Base-by-base conservation (phyloP, 169 alveolate genomes). In the Babesia bigemina region DNA sequence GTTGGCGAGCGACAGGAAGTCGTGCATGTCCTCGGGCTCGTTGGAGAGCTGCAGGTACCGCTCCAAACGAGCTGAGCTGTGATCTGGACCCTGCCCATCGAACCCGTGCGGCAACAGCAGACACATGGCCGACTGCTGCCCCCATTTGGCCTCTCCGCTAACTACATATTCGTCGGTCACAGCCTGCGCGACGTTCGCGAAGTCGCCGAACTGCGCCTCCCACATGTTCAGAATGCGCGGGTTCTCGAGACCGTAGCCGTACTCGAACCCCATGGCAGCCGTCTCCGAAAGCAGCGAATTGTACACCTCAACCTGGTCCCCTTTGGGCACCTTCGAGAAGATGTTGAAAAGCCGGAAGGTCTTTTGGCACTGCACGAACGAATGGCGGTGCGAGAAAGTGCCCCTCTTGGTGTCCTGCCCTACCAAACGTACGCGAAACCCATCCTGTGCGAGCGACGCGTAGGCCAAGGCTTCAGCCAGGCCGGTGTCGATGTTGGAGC, bases 1-100 rank as follows among this genome's bases (percentile, higher is more conserved):
- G 49, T 61, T 70, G 63, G 78, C 72, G 56, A 60, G 60, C 61
- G 73, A 81, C 55, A 62, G 62, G 59, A 59, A 72, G 55, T 84
- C 94, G 50, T 70, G 72, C 56, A 84, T 84, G 71, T 91, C 93
- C 79, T 91, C 93, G 29, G 85, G 56, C 74, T 88, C 92, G 85
- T 88, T 81, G 76, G 92, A 70, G 39, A 93, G 70, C 85, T 95
- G 94, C 75, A 95, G 79, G 86, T 95, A 86, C 24, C 97, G 71
- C 90, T 93, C 94, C 50, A 95, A 79, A 17, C 97, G 69, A 16
- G 95, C 97, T 26, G 97, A 94, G 12, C 98, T 94, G 75, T 96
- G 99, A 75, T 96, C 99, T n/a, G 98, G 98, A 7, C 99, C 99
- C 74, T 95, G 94, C 4, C 99, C 99, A 74, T 96, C 99, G 82